Evolutionary conservation across 176 grass and related monocot genomes (phyloP).

Genomic region (Secale cereale): DNA sequence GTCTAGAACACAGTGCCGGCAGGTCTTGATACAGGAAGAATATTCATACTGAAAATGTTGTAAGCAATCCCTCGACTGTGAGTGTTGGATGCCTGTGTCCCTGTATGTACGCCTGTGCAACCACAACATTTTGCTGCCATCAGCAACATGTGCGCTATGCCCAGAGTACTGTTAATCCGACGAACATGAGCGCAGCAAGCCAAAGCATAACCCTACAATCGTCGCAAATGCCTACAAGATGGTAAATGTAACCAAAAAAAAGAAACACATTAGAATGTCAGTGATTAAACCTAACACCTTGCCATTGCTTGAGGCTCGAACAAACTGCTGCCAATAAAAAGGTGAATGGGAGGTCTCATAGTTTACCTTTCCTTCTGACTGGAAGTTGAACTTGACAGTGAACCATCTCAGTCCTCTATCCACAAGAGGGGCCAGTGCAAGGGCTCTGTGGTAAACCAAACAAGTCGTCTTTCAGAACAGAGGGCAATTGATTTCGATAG

Average conservation of each 20-base stretch:
- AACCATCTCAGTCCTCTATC: conserved; percentile 86
- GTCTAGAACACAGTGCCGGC: not conserved
- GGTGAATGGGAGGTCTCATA: not conserved
- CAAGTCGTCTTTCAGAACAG: not conserved
- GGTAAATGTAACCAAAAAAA: not conserved
- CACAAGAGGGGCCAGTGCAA: conserved; percentile 81
- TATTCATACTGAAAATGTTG: not conserved
- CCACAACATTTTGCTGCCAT: not conserved
- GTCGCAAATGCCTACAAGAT: conserved; percentile 64
- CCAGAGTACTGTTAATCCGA: conserved; percentile 75
- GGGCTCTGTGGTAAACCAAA: conserved; percentile 46
- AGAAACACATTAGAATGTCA: conserved; percentile 1
- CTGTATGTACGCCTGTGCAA: not conserved
- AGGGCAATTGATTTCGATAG: not conserved
- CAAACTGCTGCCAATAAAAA: not conserved
- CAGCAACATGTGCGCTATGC: conserved; percentile 34
- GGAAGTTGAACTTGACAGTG: conserved; percentile 76
- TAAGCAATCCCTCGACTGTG: not conserved
- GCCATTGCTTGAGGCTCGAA: conserved; percentile 32
- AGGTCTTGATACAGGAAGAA: not conserved
- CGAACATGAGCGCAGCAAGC: conserved; percentile 58
- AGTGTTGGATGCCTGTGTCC: not conserved
- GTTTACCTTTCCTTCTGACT: conserved; percentile 74
- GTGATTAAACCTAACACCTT: not conserved
- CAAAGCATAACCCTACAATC: conserved; percentile 67